Evolutionary conservation across 2,329 filamentous ascomycete species (phyloP), one percentile per base, ranked within the genome.

Genomic region (Calonectria montana): DNA sequence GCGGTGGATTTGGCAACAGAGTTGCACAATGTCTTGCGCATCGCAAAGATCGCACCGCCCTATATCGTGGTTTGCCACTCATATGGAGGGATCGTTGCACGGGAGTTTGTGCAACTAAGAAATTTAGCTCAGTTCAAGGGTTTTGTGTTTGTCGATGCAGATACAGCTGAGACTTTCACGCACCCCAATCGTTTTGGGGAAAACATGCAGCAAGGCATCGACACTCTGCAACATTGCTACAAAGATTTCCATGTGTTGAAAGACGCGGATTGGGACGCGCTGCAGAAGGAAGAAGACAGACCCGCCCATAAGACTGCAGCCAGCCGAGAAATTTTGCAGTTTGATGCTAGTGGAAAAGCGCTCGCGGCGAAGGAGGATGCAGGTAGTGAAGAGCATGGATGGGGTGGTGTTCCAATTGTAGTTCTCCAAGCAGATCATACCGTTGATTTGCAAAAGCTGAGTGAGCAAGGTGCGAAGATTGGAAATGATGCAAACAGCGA

Each of bases 131-230:
- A 73, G 9, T 74, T 74, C 29, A 75, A 74, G 39, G 73, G 73
- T 2, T 73, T 75, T 47, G 73, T 75, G 12, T 69, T 73, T 50
- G 63, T 75, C 4, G 67, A 75, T 31, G 53, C 70, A 27, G 23
- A 66, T 31, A 63, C 53, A 1, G 64, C 41, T 15, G 55, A 70
- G 35, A 55, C 53, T 41, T 39, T 29, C 31, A 35, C 43, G 8
- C 29, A 43, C 21, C 35, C 27, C n/a, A 55, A 55, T 29, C 27
- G 25, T 12, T 29, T 21, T 27, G 21, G 55, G 2, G 41, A 23
- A 29, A 37, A 53, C 16, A 6, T 67, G 13, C 35, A 55, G 27
- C 16, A 45, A 21, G 53, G 41, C 23, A 62, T 55, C n/a, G 21
- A 67, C 21, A 29, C 53, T 4, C 68, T 70, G 21, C 37, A 67